phyloP scores from a whole-genome alignment of 257 asterid species.

The Euphrasia confusa region DNA sequence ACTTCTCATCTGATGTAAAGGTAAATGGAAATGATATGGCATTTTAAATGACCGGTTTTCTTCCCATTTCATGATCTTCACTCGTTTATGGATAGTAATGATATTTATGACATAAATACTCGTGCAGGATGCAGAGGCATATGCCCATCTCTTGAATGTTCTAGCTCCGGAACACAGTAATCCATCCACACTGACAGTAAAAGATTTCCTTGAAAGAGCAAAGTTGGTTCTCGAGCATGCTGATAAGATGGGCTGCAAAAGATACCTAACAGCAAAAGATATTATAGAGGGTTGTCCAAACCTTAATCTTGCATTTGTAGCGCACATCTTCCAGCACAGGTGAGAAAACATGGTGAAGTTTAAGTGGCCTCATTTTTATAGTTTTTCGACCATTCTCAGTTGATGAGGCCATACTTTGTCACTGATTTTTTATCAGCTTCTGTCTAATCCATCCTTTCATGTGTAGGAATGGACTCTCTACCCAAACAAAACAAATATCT shows the following conservation, averaged over 20 bases:
- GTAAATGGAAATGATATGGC: conserved; percentile 35
- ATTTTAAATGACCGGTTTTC: background rate
- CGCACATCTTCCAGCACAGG: conserved; percentile 98
- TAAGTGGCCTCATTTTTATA: background rate
- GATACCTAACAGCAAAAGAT: conserved; percentile 94
- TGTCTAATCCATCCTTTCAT: conserved; percentile 23
- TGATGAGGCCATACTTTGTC: conserved; percentile 3
- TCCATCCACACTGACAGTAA: conserved; percentile 62
- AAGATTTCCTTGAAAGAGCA: conserved; percentile 72
- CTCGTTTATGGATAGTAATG: background rate
- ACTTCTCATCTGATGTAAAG: conserved; percentile 96
- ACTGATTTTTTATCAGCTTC: background rate
- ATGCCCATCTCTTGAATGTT: conserved; percentile 79
- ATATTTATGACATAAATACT: conserved; percentile 19
- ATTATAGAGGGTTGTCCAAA: conserved; percentile 95
- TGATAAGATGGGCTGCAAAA: conserved; percentile 96
- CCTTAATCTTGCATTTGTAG: conserved; percentile 97
- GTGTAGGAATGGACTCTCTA: conserved; percentile 83
- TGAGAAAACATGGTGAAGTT: conserved; percentile 24
- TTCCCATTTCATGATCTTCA: conserved; percentile 16
- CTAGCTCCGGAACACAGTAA: conserved; percentile 86
- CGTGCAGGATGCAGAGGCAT: conserved; percentile 91
- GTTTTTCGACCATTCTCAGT: background rate
- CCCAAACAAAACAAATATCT: conserved; percentile 72
- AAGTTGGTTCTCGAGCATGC: conserved; percentile 93